Conservation (phyloP, 352 stramenopile species). For the Pythium rishiriense region DNA sequence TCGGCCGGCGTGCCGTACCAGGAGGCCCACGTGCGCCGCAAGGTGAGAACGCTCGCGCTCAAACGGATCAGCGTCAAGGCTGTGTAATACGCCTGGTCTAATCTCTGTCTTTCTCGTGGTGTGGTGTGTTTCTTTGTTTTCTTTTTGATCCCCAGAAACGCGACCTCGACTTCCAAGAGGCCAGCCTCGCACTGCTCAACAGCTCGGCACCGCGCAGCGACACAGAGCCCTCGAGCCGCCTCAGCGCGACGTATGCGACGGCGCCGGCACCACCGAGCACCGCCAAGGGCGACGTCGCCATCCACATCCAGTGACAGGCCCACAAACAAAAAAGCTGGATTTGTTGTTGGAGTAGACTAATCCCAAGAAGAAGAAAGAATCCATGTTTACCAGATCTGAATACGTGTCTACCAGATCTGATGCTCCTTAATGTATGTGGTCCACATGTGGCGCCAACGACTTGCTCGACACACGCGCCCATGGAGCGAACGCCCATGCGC, state of each 20-base stretch:
- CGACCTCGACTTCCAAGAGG: conserved; percentile 27
- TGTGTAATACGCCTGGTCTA: conserved; percentile 14
- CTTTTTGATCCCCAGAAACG: conserved; percentile 26
- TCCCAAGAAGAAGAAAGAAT: too few relatives aligned
- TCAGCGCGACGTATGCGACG: conserved; percentile 8
- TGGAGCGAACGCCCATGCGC: conserved; percentile 6
- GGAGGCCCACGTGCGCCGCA: conserved; percentile 46
- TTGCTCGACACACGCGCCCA: conserved; percentile 3
- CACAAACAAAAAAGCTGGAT: too few relatives aligned
- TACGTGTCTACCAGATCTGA: conserved; percentile 18
- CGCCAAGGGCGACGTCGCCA: conserved; percentile 14
- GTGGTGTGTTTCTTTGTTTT: neutral
- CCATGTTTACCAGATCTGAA: too few relatives aligned
- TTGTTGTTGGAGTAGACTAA: too few relatives aligned
- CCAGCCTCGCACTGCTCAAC: conserved; percentile 14
- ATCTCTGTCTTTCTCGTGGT: neutral
- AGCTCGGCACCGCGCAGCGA: conserved; percentile 1
- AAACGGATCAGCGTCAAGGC: conserved; percentile 19
- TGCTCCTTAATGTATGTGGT: conserved; percentile 1
- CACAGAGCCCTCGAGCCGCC: neutral
- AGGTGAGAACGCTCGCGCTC: conserved; percentile 28
- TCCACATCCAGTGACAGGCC: conserved; percentile 15
- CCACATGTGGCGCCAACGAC: conserved; percentile 15
- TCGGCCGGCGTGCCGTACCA: conserved; percentile 56
- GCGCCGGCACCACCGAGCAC: neutral